A percentile compares a stretch with the other conserved stretches of the same genome.
phyloP scores from a whole-genome alignment of 2,329 filamentous ascomycete genomes.

The Scytalidium lignicola region DNA sequence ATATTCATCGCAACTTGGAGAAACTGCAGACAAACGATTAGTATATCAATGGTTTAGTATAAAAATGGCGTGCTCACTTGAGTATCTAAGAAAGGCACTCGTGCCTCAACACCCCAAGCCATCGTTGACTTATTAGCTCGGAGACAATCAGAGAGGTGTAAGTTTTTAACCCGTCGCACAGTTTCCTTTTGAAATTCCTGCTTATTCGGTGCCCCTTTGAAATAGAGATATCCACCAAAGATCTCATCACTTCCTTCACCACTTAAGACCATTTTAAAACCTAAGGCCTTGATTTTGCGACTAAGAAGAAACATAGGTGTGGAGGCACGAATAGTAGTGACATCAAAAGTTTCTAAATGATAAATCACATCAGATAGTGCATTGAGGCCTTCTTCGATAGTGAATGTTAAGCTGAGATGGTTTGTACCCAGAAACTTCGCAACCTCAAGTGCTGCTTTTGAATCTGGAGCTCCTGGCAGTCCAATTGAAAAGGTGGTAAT shows the following conservation, averaged over 20 bases:
- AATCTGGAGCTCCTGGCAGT: constrained; percentile 87
- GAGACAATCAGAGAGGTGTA: constrained; percentile 93
- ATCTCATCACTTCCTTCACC: constrained; percentile 98
- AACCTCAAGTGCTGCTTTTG: constrained; percentile 84
- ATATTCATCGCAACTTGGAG: constrained; percentile 89
- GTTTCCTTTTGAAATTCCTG: constrained; percentile 94
- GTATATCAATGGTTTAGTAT: not conserved
- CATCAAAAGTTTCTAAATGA: constrained; percentile 96
- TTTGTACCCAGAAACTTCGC: constrained; percentile 96
- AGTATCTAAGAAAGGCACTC: constrained; percentile 97
- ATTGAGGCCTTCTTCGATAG: constrained; percentile 93
- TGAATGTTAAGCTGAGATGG: constrained; percentile 98
- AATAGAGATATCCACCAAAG: constrained; percentile 97
- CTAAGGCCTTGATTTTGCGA: constrained; percentile 99
- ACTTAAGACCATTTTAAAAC: constrained; percentile 98
- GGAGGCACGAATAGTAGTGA: constrained; percentile 95
- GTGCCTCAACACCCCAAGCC: constrained; percentile 95
- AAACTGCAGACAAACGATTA: constrained; percentile 54
- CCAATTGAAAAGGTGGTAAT: constrained; percentile 99
- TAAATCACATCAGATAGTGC: constrained; percentile 96
- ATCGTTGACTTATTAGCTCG: constrained; percentile 99
- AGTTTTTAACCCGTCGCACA: constrained; percentile 89
- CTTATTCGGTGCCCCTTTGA: constrained; percentile 89
- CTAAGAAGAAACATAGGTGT: constrained; percentile 98
- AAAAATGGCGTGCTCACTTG: constrained; percentile 42